Evolutionary conservation across 1,284 basidiomycete genomes (phyloP).

Genomic region (Cutaneotrichosporon curvatum): DNA sequence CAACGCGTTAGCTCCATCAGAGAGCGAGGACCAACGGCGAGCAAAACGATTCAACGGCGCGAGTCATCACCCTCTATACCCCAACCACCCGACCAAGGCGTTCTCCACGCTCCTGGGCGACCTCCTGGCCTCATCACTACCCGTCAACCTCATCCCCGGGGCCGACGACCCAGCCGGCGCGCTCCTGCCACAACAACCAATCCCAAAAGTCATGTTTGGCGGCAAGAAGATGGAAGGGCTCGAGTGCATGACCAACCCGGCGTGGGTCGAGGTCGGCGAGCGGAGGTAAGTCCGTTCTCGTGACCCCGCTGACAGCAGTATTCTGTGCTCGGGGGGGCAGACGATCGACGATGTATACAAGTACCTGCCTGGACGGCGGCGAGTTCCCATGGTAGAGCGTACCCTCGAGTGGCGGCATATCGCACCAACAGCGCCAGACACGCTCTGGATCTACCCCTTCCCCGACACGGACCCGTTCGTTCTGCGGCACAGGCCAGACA

Average conservation of each 20-base stretch:
- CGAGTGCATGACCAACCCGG: conserved; percentile 79
- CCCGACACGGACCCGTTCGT: conserved; percentile 84
- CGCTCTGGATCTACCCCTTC: conserved; percentile 95
- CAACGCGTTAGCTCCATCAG: conserved; percentile 64
- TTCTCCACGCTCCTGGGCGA: conserved; percentile 69
- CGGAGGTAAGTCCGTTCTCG: conserved; percentile 45
- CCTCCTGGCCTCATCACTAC: conserved; percentile 58
- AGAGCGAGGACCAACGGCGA: conserved; percentile 50
- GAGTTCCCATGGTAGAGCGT: conserved; percentile 65
- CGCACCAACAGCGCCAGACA: conserved; percentile 96
- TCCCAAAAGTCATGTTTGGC: conserved; percentile 88
- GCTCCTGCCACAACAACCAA: conserved; percentile 86
- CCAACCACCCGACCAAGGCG: conserved; percentile 63
- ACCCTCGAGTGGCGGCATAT: conserved; percentile 91
- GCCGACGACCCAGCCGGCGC: conserved; percentile 76
- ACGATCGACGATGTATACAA: conserved; percentile 92
- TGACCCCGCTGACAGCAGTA: conserved; percentile 49
- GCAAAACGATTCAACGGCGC: conserved; percentile 50
- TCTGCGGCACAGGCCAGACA: conserved; percentile 70
- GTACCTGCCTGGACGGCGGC: conserved; percentile 54
- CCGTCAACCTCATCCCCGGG: conserved; percentile 78
- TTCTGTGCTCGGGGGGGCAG: conserved; percentile 84
- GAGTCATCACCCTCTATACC: conserved; percentile 50
- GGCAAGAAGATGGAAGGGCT: conserved; percentile 58
- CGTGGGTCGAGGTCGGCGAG: conserved; percentile 60